Evolutionary conservation across 2,329 filamentous ascomycete species (phyloP), one percentile per base, ranked within the genome.

Genomic region (Dactylella cylindrospora): DNA sequence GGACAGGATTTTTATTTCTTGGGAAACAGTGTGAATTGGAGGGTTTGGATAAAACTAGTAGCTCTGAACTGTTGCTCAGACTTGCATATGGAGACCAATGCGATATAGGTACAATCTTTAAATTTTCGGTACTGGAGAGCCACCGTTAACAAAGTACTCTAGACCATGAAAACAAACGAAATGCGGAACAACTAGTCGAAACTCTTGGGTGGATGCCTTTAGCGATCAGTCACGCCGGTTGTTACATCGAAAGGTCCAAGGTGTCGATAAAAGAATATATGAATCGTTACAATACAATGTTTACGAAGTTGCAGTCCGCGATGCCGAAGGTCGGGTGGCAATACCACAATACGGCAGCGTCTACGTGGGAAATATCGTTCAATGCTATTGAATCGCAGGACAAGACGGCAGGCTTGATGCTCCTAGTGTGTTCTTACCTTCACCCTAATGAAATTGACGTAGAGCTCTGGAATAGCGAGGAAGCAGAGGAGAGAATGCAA

Each of bases 371-470:
- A 64, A 35, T 45, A 10, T 68, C 66, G 22, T 52, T 67, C 8
- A 45, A 50, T 8, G 52, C 54, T 7, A 66, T 67, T 32, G n/a
- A 66, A 19, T n/a, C 39, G 7, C 35, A 49, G 5, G 47, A 54
- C 15, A 17, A 22, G 9, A 31, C 19, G 7, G 65, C 66, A 10
- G 50, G 65, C 4, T 36, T 50, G 13, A 40, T 68, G 13, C 44
- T 67, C 9, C 35, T 66, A 10, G 17, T 59, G n/a, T 67, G 66
- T 43, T 52, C 64, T 15, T 67, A 67, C 22, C 31, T 68, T 28
- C 47, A 57, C 12, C 59, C 64, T 19, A 35, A 47, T 4, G 46
- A 65, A 20, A 67, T 67, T 29, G 9, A 23, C 1, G 66, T 55
- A n/a, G 49, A 44, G 13, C 33, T 67, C 3, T 50, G 45, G 19